phyloP scores from a whole-genome alignment of 805 yeast genomes.

The Yamadazyma philogaea region DNA sequence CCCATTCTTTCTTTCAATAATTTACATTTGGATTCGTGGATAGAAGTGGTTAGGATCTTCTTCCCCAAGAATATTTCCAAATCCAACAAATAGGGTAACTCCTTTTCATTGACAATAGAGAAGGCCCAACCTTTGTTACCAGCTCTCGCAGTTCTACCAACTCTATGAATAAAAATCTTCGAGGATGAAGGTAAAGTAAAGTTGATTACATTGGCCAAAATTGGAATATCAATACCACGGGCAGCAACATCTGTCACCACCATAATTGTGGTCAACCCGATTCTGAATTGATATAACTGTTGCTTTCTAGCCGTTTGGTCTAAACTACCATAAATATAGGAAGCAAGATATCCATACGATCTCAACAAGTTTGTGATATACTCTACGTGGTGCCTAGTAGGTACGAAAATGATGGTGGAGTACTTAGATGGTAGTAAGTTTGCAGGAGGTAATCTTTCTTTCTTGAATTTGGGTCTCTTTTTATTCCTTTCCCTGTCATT shows the following conservation, averaged over 20 bases:
- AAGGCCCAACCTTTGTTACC: conserved; percentile 98
- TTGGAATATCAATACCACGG: conserved; percentile 97
- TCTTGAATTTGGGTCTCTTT: conserved; percentile 42
- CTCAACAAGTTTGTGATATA: conserved; percentile 69
- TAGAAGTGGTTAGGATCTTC: conserved; percentile 66
- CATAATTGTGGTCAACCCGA: conserved; percentile 78
- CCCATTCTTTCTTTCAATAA: conserved; percentile 44
- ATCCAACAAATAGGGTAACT: conserved; percentile 86
- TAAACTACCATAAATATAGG: conserved; percentile 89
- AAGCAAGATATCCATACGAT: conserved; percentile 78
- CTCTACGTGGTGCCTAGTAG: conserved; percentile 97
- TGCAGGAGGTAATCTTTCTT: conserved; percentile 69
- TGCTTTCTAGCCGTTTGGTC: conserved; percentile 94
- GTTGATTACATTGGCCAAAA: conserved; percentile 91
- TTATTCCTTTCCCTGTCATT: conserved; percentile 35
- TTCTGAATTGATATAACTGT: conserved; percentile 79
- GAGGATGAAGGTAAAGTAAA: conserved; percentile 89
- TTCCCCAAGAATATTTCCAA: conserved; percentile 86
- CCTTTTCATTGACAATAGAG: conserved; percentile 79
- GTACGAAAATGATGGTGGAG: conserved; percentile 92
- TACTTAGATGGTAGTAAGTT: conserved; percentile 78
- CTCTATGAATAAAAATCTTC: conserved; percentile 93
- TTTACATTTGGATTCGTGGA: conserved; percentile 62
- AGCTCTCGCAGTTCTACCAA: conserved; percentile 99
- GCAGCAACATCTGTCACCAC: conserved; percentile 99